phyloP scores from a whole-genome alignment of 1,139 yeast species.

The Suhomyces chickasaworum region DNA sequence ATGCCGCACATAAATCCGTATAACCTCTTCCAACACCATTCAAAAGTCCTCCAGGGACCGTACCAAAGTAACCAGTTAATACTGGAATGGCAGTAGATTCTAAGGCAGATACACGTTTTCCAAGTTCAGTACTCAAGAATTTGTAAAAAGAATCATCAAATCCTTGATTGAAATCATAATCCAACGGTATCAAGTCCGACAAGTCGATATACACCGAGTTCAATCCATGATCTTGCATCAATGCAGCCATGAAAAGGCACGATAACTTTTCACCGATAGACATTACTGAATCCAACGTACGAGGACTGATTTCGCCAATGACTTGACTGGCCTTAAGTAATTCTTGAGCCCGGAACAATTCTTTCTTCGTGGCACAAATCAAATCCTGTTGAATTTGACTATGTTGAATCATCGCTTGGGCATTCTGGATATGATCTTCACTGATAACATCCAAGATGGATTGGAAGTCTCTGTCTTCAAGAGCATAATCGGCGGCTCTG shows the following conservation, averaged over 20 bases:
- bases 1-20: constrained; percentile 96
- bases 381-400: constrained; percentile 48
- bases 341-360: constrained; percentile 67
- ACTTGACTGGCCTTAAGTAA: constrained; percentile 84
- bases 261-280: constrained; percentile 92
- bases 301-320: constrained; percentile 86
- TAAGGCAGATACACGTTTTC: constrained; percentile 50
- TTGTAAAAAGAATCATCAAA: constrained; percentile 71
- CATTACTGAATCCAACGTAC: constrained; percentile 88
- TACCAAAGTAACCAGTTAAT: constrained; percentile 92
- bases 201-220: constrained; percentile 79
- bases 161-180: constrained; percentile 53
- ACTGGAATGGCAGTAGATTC: constrained; percentile 72
- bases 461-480: constrained; percentile 55
- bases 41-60: constrained; percentile 90
- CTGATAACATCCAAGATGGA: constrained; percentile 62
- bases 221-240: constrained; percentile 79
- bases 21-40: constrained; percentile 96
- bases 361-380: constrained; percentile 58
- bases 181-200: constrained; percentile 66
- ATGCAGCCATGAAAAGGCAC: constrained; percentile 83
- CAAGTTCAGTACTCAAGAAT: constrained; percentile 61
- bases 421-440: constrained; percentile 77
- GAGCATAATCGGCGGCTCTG: constrained; percentile 77
- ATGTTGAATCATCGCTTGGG: constrained; percentile 55